Evolutionary conservation across 2,329 filamentous ascomycete species (phyloP).

Genomic region (Aureobasidium pullulans): DNA sequence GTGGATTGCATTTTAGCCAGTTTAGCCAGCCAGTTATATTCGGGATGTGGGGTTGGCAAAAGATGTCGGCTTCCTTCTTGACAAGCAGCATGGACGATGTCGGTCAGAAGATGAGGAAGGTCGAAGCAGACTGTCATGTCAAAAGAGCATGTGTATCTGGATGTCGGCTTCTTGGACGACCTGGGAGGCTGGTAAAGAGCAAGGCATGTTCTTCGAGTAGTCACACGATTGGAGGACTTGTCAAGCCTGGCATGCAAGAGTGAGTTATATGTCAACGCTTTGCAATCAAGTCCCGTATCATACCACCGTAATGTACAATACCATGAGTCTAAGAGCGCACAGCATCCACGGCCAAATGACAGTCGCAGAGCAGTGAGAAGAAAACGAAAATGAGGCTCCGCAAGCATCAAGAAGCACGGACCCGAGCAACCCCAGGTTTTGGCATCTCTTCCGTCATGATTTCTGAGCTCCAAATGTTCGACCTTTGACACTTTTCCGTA

Average conservation of each 20-base stretch:
- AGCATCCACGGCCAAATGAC: too few species aligned
- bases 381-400: neutral
- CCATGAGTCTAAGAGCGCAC: too few species aligned
- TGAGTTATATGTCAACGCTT: too few species aligned
- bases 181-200: neutral
- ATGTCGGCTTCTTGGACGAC: neutral
- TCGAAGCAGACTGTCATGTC: neutral
- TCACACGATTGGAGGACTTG: neutral
- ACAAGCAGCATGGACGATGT: neutral
- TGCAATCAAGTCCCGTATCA: too few species aligned
- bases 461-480: neutral
- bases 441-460: slow-evolving; percentile 8
- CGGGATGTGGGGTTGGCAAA: neutral
- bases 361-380: too few species aligned
- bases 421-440: slow-evolving; percentile 1
- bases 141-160: neutral
- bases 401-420: neutral
- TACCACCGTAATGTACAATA: too few species aligned
- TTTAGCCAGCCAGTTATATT: slow-evolving; percentile 1
- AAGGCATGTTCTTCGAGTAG: neutral
- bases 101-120: neutral
- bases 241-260: too few species aligned
- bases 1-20: neutral
- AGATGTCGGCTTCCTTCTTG: neutral
- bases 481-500: neutral